Evolutionary conservation across 1,284 basidiomycete genomes (phyloP).

Genomic region (Sanguinoderma infundibulare): DNA sequence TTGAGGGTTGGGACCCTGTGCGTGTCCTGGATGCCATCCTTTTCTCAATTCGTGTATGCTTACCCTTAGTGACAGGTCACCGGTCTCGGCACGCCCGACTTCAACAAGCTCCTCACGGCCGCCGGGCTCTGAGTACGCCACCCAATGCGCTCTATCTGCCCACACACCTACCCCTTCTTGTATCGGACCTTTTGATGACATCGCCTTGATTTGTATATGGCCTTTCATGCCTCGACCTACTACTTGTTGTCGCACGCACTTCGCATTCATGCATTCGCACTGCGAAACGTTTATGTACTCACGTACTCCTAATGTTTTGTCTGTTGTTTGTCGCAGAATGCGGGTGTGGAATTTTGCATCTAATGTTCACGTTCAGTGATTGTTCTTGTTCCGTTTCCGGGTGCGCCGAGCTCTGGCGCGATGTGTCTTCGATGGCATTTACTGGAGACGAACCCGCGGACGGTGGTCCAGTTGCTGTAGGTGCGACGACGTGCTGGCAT

Average conservation of each 20-base stretch:
- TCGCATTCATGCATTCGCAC: background rate
- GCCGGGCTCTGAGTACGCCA: slow-evolving; percentile 11
- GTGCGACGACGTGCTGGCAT: background rate
- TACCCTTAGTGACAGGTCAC: slow-evolving; percentile 11
- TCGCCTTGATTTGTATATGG: background rate
- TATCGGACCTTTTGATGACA: background rate
- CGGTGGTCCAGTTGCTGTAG: too few relatives aligned
- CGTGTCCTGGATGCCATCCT: slow-evolving; percentile 16
- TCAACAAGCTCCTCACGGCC: slow-evolving; percentile 17
- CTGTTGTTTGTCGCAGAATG: background rate
- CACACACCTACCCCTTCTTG: background rate
- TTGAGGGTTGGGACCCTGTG: slow-evolving; percentile 45
- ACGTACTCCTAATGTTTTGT: background rate
- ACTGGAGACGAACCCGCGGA: background rate
- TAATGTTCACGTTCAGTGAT: background rate
- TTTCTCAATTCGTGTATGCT: background rate
- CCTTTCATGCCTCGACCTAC: background rate
- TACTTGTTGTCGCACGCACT: background rate
- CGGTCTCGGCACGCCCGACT: slow-evolving; percentile 25
- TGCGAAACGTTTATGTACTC: background rate
- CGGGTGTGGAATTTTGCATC: background rate
- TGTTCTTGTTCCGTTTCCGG: too few relatives aligned
- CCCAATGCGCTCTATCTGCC: too few relatives aligned
- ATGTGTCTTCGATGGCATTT: too few relatives aligned
- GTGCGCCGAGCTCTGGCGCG: too few relatives aligned